Evolutionary conservation across 179 eudicot species (phyloP).

Genomic region (Gypsophila paniculata): DNA sequence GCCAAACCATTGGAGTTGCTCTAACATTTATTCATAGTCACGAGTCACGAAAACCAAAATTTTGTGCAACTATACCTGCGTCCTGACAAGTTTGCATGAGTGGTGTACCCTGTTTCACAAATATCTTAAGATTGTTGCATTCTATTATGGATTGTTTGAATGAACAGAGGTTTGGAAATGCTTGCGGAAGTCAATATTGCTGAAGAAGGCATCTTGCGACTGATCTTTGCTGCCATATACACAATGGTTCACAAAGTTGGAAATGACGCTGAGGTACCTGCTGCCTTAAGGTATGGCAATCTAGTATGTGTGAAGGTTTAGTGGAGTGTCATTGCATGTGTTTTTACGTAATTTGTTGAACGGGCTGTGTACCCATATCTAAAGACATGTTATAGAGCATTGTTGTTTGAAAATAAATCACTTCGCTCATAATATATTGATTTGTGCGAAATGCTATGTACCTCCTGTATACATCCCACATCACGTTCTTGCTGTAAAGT

Average conservation of each 20-base stretch:
- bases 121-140: slow-evolving; percentile 3
- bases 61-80: background rate
- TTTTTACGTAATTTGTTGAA: background rate
- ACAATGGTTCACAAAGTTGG: slow-evolving; percentile 54
- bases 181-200: slow-evolving; percentile 72
- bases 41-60: background rate
- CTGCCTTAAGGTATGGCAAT: slow-evolving; percentile 63
- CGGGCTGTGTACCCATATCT: slow-evolving; percentile 7
- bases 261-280: slow-evolving; percentile 69
- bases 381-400: background rate
- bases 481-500: background rate
- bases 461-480: background rate
- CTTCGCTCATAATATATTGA: background rate
- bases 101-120: background rate
- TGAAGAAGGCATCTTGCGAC: slow-evolving; percentile 82
- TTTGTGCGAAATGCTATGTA: background rate
- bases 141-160: slow-evolving; percentile 1
- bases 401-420: background rate
- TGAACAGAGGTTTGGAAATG: slow-evolving; percentile 71
- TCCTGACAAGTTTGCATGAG: background rate
- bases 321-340: slow-evolving; percentile 7
- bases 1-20: too few species aligned
- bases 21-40: background rate
- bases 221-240: slow-evolving; percentile 72
- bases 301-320: slow-evolving; percentile 1